phyloP scores from a whole-genome alignment of 1,139 yeast species.

The Scheffersomyces insectosa region DNA sequence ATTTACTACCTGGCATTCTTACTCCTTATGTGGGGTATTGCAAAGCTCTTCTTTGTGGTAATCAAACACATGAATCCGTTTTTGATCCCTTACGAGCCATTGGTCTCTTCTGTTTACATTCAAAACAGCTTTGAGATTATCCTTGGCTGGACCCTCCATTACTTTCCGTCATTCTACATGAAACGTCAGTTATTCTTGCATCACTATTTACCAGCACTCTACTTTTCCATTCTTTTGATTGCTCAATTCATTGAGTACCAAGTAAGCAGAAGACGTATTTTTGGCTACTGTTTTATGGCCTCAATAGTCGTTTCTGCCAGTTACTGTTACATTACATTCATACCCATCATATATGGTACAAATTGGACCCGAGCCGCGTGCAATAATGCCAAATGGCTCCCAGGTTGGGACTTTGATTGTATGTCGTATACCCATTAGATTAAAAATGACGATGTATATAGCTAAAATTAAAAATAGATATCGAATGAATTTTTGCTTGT shows the following conservation, averaged over 20 bases:
- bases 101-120: slow-evolving; percentile 18
- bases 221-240: slow-evolving; percentile 32
- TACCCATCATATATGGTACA: slow-evolving; percentile 38
- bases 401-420: slow-evolving; percentile 41
- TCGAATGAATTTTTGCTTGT: no score
- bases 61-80: slow-evolving; percentile 38
- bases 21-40: slow-evolving; percentile 18
- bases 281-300: slow-evolving; percentile 19
- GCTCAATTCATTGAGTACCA: slow-evolving; percentile 36
- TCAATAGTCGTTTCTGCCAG: slow-evolving; percentile 14
- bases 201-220: slow-evolving; percentile 41
- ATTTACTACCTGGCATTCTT: slow-evolving; percentile 31
- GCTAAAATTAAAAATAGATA: background rate
- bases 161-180: slow-evolving; percentile 35
- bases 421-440: slow-evolving; percentile 3
- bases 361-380: slow-evolving; percentile 33
- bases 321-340: slow-evolving; percentile 20
- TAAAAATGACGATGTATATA: slow-evolving; percentile 1
- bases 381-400: slow-evolving; percentile 27
- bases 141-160: slow-evolving; percentile 39
- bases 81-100: slow-evolving; percentile 15
- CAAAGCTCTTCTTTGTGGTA: slow-evolving; percentile 20
- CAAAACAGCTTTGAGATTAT: slow-evolving; percentile 24
- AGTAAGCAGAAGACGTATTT: slow-evolving; percentile 16
- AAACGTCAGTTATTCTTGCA: slow-evolving; percentile 36